Percentiles rank a stretch among this genome's conserved stretches.
Evolutionary conservation across 1,139 yeast species (phyloP).

Genomic region (Pichia sp.): DNA sequence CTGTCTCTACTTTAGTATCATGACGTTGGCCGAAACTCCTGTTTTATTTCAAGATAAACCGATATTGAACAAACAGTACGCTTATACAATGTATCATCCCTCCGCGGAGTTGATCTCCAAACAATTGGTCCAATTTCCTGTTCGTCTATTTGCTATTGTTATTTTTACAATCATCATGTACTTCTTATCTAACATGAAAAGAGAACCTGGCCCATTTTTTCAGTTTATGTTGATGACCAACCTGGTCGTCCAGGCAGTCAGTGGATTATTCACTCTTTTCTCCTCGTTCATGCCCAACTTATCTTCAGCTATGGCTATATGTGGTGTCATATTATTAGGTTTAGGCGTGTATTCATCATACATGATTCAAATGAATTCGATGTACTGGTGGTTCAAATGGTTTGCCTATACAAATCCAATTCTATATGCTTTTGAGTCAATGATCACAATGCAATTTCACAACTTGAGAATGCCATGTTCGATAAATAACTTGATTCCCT

Average conservation of each 20-base stretch:
- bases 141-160: slow-evolving; percentile 34
- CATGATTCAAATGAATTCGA: slow-evolving; percentile 52
- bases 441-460: slow-evolving; percentile 52
- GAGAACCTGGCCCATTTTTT: slow-evolving; percentile 42
- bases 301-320: slow-evolving; percentile 48
- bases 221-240: slow-evolving; percentile 40
- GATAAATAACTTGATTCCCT: slow-evolving; percentile 39
- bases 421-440: slow-evolving; percentile 52
- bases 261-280: slow-evolving; percentile 44
- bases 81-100: slow-evolving; percentile 42
- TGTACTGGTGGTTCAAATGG: slow-evolving; percentile 68
- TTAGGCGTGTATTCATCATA: slow-evolving; percentile 49
- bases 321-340: slow-evolving; percentile 46
- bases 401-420: slow-evolving; percentile 53
- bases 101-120: slow-evolving; percentile 46
- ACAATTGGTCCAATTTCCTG: slow-evolving; percentile 39
- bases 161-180: slow-evolving; percentile 38
- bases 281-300: slow-evolving; percentile 46
- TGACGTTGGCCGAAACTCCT: slow-evolving; percentile 41
- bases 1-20: slow-evolving; percentile 40
- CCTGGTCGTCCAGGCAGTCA: slow-evolving; percentile 39
- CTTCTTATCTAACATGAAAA: slow-evolving; percentile 40
- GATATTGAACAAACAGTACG: slow-evolving; percentile 41
- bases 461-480: slow-evolving; percentile 51
- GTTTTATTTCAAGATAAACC: slow-evolving; percentile 41